Evolutionary conservation across 495 filamentous ascomycete genomes (phyloP).

Genomic region (Xylaria scruposa): DNA sequence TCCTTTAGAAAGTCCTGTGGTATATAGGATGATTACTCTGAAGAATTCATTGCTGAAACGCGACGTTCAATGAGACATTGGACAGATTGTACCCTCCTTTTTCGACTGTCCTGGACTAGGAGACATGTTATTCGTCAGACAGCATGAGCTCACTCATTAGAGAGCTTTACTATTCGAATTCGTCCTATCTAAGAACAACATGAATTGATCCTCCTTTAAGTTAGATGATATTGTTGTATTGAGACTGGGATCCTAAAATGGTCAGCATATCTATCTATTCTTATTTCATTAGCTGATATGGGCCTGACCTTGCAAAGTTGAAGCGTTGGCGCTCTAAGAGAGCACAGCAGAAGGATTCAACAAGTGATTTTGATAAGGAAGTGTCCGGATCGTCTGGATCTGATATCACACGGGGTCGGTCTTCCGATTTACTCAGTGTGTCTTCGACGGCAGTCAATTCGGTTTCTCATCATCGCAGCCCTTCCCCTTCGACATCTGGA

Average conservation of each 20-base stretch:
- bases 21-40: background rate
- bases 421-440: background rate
- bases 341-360: background rate
- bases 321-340: slow-evolving; percentile 1
- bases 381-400: background rate
- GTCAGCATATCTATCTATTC: background rate
- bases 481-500: slow-evolving; percentile 2
- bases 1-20: background rate
- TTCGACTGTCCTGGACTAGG: background rate
- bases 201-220: background rate
- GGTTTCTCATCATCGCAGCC: background rate
- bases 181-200: background rate
- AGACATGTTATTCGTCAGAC: background rate
- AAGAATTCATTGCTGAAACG: background rate
- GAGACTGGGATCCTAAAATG: background rate
- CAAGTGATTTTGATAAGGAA: background rate
- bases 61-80: background rate
- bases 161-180: background rate
- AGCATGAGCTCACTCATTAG: background rate
- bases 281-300: background rate
- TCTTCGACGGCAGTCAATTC: background rate
- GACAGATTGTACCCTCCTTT: background rate
- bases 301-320: background rate
- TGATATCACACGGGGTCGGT: background rate
- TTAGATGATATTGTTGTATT: background rate